These are phyloP conservation scores for Hyaloscypha finlandica DNA, from an alignment of 495 filamentous ascomycete genomes.

Conservation along the genomic window DNA sequence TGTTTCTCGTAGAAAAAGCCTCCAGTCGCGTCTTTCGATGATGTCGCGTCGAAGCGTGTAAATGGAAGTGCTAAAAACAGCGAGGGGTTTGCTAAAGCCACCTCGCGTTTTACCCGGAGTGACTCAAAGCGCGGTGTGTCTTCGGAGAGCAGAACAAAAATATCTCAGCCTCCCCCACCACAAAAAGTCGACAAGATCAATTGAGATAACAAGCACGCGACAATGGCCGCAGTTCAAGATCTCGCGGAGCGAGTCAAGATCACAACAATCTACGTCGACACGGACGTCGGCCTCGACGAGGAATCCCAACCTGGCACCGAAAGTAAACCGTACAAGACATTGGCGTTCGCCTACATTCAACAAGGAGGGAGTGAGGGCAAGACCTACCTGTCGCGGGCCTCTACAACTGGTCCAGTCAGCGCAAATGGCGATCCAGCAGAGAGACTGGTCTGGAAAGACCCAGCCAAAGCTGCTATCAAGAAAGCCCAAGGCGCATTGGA, in stretches of 20 bases:
- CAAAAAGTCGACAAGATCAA: conserved; percentile 18
- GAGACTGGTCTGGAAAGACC: conserved; percentile 72
- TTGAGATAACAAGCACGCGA: conserved; percentile 25
- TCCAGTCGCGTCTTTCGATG: conserved; percentile 7
- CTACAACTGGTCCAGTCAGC: conserved; percentile 62
- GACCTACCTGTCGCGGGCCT: conserved; percentile 69
- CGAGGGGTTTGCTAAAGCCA: conserved; percentile 8
- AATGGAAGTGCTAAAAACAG: conserved; percentile 11
- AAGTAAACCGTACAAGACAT: conserved; percentile 74
- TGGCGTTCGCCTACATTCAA: conserved; percentile 75
- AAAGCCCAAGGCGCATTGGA: conserved; percentile 75
- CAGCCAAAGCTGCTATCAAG: conserved; percentile 80
- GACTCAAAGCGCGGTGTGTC: conserved; percentile 23
- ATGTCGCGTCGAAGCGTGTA: conserved; percentile 23
- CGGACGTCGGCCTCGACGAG: conserved; percentile 73
- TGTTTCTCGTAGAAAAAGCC: not conserved
- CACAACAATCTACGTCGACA: conserved; percentile 73
- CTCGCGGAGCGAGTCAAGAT: conserved; percentile 29
- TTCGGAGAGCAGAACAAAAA: conserved; percentile 4
- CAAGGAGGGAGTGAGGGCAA: conserved; percentile 59
- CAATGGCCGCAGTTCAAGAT: conserved; percentile 32
- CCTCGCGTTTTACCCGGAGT: conserved; percentile 2
- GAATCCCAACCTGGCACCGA: conserved; percentile 65
- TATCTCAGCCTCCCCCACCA: conserved; percentile 10
- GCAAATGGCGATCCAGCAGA: conserved; percentile 57